Percentiles rank a stretch among this genome's conserved stretches.
phyloP scores from a whole-genome alignment of 148 eudicot species.

The Camellia sinensis region DNA sequence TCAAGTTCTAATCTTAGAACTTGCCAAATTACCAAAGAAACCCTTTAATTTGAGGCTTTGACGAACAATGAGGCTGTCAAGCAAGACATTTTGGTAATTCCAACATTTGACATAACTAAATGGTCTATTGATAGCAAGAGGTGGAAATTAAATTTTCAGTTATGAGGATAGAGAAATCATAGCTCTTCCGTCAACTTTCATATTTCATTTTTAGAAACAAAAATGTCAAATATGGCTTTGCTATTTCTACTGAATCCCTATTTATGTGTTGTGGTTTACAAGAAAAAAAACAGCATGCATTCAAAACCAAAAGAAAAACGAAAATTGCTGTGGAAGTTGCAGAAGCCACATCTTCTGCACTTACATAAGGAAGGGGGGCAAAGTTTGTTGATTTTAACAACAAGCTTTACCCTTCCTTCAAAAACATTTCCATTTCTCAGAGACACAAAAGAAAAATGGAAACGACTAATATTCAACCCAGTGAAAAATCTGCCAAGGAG shows the following conservation, averaged over 20 bases:
- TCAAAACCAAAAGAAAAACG: not conserved
- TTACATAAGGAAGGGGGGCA: not conserved
- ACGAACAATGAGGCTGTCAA: not conserved
- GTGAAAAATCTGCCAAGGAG: constrained; percentile 1
- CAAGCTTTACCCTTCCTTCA: not conserved
- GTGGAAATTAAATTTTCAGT: not conserved
- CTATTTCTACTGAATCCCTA: not conserved
- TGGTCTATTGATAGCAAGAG: not conserved
- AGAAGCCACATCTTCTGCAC: not conserved
- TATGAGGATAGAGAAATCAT: constrained; percentile 5
- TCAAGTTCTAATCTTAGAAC: too few species aligned
- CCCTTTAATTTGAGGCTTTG: not conserved
- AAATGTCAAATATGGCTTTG: not conserved
- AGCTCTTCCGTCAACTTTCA: not conserved
- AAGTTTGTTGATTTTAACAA: not conserved
- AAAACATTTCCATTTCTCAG: not conserved
- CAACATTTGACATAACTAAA: too few species aligned
- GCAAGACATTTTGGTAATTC: not conserved
- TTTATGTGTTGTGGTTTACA: not conserved
- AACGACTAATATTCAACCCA: not conserved
- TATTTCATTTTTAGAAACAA: not conserved
- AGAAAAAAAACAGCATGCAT: not conserved
- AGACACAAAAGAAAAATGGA: not conserved
- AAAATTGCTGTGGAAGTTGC: too few species aligned
- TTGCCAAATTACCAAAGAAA: constrained; percentile 5